phyloP scores from a whole-genome alignment of 441 rosid species.

The Breynia disticha region DNA sequence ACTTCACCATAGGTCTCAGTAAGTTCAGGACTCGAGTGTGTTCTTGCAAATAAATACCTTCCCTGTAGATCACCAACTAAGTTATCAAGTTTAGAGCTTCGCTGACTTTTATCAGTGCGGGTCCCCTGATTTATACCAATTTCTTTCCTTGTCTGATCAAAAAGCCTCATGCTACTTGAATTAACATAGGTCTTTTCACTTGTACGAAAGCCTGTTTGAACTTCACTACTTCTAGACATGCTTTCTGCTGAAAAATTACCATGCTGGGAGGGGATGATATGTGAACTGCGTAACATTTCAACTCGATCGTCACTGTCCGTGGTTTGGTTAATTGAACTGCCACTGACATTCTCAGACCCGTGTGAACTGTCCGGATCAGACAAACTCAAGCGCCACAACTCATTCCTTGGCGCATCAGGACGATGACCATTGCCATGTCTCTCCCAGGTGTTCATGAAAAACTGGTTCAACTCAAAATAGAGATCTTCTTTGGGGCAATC shows the following conservation, averaged over 20 bases:
- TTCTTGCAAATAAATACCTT: conserved; percentile 73
- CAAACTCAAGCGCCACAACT: conserved; percentile 36
- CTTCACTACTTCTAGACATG: conserved; percentile 27
- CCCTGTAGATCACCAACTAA: conserved; percentile 45
- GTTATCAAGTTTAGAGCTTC: conserved; percentile 47
- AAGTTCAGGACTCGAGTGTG: conserved; percentile 96
- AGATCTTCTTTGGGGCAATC: conserved; percentile 77
- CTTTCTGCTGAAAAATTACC: conserved; percentile 32
- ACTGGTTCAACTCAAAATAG: conserved; percentile 63
- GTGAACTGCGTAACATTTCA: conserved; percentile 26
- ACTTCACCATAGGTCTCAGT: conserved; percentile 56
- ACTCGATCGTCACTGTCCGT: conserved; percentile 28
- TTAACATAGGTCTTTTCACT: conserved; percentile 36
- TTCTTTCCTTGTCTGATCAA: conserved; percentile 40
- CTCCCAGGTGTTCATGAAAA: conserved; percentile 95
- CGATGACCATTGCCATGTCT: conserved; percentile 92
- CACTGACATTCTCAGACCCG: conserved; percentile 33
- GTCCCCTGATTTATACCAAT: conserved; percentile 34
- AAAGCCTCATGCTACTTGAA: conserved; percentile 21
- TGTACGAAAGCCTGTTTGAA: conserved; percentile 29
- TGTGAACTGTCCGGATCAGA: conserved; percentile 35
- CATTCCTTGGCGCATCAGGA: conserved; percentile 80
- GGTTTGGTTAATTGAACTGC: conserved; percentile 32
- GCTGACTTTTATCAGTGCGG: conserved; percentile 35
- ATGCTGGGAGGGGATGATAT: conserved; percentile 33